Evolutionary conservation across 2,329 filamentous ascomycete genomes (phyloP), one percentile per base, ranked within the genome.

Genomic region (Pseudogymnoascus sp.): DNA sequence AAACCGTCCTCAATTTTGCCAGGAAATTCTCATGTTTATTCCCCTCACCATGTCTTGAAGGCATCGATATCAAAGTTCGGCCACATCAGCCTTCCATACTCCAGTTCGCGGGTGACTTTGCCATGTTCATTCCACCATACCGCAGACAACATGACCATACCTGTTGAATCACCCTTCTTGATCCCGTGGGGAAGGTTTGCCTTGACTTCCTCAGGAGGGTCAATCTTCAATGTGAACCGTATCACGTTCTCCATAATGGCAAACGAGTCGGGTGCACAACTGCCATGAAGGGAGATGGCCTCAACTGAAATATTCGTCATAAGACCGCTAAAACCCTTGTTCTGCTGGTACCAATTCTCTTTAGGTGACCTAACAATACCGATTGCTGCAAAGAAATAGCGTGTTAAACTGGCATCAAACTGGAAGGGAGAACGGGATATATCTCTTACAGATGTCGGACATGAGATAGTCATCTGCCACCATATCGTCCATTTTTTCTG

Each of bases 241-340:
- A 61, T 26, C 21, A 59, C 59, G 13, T 61, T 37, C 56, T 61
- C 59, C 56, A 61, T 19, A 35, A 59, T 48, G 7, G 59, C 55
- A 37, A 61, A 61, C 33, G 26, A 28, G 56, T 23, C 59, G 5
- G 59, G 59, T 18, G 18, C 55, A 26, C 56, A 61, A 59, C 59
- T 61, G 6, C 59, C 56, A 23, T 59, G 23, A 26, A 61, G 56
- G 9, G 59, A 45, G 23, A 61, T 45, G 21, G 39, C 21, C 21
- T 45, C 12, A 13, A 45, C 39, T 45, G 19, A 23, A 45, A 45
- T 7, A 15, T 45, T 15, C 13, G 39, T 45, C 39, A 45, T 45
- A 4, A 45, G 39, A n/a, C 4, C 8, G 19, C 39, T 45, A 10
- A 45, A 45, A n/a, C 39, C 39, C 37, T 39, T 39, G 9, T 39